Conservation (phyloP, 2,329 filamentous ascomycete species). For the Neofusicoccum laricinum region DNA sequence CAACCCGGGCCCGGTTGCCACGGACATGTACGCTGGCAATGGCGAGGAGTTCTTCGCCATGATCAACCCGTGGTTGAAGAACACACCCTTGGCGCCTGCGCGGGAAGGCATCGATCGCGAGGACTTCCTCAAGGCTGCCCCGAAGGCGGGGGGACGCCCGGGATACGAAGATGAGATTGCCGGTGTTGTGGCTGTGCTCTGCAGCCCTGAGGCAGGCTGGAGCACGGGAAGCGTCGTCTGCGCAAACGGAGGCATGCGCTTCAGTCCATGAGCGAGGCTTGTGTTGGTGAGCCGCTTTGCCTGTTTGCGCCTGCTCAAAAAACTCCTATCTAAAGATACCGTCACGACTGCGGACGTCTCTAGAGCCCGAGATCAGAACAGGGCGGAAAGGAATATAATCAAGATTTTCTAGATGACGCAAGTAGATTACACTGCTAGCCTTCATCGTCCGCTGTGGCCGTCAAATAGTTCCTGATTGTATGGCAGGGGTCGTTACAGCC, state of each 20-base stretch:
- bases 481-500: no score
- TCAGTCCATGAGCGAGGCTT: slow-evolving; percentile 33
- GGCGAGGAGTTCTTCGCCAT: slow-evolving; percentile 56
- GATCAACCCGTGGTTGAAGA: slow-evolving; percentile 60
- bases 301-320: no score
- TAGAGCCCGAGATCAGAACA: no score
- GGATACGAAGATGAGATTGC: slow-evolving; percentile 71
- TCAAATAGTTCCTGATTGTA: no score
- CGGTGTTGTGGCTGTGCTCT: slow-evolving; percentile 74
- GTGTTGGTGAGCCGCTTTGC: not conserved
- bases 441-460: no score
- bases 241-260: slow-evolving; percentile 74
- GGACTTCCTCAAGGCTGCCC: slow-evolving; percentile 47
- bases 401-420: no score
- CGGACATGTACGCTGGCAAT: slow-evolving; percentile 63
- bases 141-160: slow-evolving; percentile 49
- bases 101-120: slow-evolving; percentile 61
- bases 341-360: no score
- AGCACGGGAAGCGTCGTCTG: slow-evolving; percentile 76
- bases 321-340: no score
- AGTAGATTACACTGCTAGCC: no score
- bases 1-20: slow-evolving; percentile 64
- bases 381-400: no score
- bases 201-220: slow-evolving; percentile 69
- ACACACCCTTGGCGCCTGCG: slow-evolving; percentile 62